A percentile compares a stretch with the other conserved stretches of the same genome.
These are phyloP conservation scores for Hypoxylon trugodes DNA, from an alignment of 495 filamentous ascomycete species.

Conservation along the genomic window DNA sequence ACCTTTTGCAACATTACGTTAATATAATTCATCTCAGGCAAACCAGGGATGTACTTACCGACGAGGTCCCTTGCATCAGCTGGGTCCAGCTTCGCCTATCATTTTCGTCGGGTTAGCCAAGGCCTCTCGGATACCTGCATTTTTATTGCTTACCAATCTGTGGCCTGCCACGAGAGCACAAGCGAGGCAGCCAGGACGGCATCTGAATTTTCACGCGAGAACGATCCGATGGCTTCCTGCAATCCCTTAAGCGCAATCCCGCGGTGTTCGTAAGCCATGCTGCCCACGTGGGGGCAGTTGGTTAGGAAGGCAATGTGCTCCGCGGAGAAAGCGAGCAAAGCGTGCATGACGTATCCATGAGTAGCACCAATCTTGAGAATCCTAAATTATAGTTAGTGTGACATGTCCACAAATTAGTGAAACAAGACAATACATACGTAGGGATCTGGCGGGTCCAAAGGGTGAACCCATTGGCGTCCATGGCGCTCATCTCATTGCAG, in stretches of 20 bases:
- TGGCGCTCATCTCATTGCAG: constrained; percentile 79
- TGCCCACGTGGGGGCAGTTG: constrained; percentile 79
- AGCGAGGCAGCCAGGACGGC: constrained; percentile 92
- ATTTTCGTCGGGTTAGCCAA: constrained; percentile 43
- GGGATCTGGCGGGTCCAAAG: constrained; percentile 93
- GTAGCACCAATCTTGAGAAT: constrained; percentile 84
- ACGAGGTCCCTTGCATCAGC: constrained; percentile 89
- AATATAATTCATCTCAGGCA: constrained; percentile 28
- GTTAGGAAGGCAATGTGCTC: constrained; percentile 90
- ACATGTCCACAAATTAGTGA: background rate
- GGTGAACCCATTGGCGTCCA: constrained; percentile 80
- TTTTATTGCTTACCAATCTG: constrained; percentile 84
- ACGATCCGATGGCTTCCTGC: constrained; percentile 83
- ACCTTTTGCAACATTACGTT: constrained; percentile 66
- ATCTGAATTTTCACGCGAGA: constrained; percentile 88
- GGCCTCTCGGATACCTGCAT: constrained; percentile 40
- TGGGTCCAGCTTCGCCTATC: constrained; percentile 89
- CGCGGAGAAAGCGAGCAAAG: constrained; percentile 88
- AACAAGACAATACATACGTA: constrained; percentile 67
- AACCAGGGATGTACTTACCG: constrained; percentile 61
- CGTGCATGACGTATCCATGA: constrained; percentile 90
- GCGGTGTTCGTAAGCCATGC: constrained; percentile 86
- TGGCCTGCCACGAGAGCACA: constrained; percentile 94
- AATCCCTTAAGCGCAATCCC: constrained; percentile 85
- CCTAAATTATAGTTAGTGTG: constrained; percentile 59